phyloP scores from a whole-genome alignment of 2,329 filamentous ascomycete genomes.

The Colletotrichum chlorophyti region DNA sequence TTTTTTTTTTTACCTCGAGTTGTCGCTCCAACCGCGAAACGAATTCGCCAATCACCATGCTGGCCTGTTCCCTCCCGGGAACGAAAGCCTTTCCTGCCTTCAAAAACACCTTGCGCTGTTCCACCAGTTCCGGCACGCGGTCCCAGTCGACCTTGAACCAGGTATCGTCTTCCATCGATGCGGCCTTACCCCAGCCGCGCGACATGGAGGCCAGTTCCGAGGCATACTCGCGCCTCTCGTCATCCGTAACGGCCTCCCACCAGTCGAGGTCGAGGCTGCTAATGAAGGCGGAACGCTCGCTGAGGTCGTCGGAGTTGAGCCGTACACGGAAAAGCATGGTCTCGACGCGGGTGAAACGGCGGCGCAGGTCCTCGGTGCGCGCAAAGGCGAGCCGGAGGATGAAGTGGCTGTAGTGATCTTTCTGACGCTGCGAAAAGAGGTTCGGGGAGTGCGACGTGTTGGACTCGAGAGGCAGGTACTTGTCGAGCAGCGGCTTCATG shows the following conservation, averaged over 20 bases:
- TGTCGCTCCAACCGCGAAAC: conserved; percentile 79
- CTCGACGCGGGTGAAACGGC: conserved; percentile 86
- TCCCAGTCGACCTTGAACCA: conserved; percentile 99
- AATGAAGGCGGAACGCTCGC: conserved; percentile 80
- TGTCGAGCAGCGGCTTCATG: conserved; percentile 86
- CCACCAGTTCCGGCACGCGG: conserved; percentile 87
- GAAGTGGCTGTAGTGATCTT: conserved; percentile 98
- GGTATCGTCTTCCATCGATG: conserved; percentile 73
- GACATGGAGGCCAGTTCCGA: conserved; percentile 64
- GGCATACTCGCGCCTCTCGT: conserved; percentile 73
- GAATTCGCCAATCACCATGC: conserved; percentile 90
- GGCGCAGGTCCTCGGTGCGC: conserved; percentile 86
- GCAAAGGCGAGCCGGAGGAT: conserved; percentile 94
- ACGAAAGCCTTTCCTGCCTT: conserved; percentile 89
- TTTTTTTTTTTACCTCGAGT: conserved; percentile 69
- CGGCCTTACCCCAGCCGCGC: conserved; percentile 46
- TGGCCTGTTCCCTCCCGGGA: conserved; percentile 83
- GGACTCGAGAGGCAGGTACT: conserved; percentile 81
- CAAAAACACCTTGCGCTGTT: conserved; percentile 78
- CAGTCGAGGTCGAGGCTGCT: conserved; percentile 80
- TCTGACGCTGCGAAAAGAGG: conserved; percentile 78
- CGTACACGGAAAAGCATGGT: conserved; percentile 87
- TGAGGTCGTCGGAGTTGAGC: conserved; percentile 76
- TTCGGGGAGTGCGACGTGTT: conserved; percentile 69
- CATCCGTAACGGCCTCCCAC: conserved; percentile 85